phyloP scores from a whole-genome alignment of 306 rosid genomes.

The Comarum palustre region DNA sequence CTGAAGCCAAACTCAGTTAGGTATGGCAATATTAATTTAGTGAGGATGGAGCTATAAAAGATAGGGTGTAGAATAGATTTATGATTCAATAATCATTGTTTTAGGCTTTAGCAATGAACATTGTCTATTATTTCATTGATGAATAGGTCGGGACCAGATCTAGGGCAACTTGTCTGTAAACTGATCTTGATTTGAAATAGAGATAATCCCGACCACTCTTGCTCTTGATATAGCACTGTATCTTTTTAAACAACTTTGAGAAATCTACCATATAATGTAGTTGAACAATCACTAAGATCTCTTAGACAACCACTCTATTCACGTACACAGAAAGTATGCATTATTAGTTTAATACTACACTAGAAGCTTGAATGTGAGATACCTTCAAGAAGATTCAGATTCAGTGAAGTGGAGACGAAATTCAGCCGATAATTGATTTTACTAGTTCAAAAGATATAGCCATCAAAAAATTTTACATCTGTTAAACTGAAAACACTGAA shows the following conservation, averaged over 20 bases:
- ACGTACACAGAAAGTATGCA: not conserved
- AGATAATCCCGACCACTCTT: not conserved
- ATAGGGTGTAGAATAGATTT: not conserved
- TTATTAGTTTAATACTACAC: not conserved
- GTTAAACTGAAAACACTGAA: not conserved
- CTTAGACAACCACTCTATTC: not conserved
- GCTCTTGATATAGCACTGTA: not conserved
- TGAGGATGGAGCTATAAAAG: not conserved
- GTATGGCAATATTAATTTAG: not conserved
- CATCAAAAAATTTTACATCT: not conserved
- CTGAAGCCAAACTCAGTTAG: not conserved
- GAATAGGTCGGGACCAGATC: not conserved
- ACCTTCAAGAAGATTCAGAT: not conserved
- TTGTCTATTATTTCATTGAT: not conserved
- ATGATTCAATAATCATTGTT: too few species aligned
- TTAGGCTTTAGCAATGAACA: not conserved
- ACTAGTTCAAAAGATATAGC: not conserved
- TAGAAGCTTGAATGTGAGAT: not conserved
- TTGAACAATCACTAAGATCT: not conserved
- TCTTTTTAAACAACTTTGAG: not conserved
- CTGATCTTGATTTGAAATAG: not conserved
- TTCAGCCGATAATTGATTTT: not conserved
- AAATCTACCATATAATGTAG: not conserved
- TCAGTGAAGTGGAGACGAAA: not conserved
- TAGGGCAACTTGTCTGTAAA: not conserved